These are phyloP conservation scores for Linum tenue DNA, from an alignment of 345 rosid genomes.

Conservation along the genomic window DNA sequence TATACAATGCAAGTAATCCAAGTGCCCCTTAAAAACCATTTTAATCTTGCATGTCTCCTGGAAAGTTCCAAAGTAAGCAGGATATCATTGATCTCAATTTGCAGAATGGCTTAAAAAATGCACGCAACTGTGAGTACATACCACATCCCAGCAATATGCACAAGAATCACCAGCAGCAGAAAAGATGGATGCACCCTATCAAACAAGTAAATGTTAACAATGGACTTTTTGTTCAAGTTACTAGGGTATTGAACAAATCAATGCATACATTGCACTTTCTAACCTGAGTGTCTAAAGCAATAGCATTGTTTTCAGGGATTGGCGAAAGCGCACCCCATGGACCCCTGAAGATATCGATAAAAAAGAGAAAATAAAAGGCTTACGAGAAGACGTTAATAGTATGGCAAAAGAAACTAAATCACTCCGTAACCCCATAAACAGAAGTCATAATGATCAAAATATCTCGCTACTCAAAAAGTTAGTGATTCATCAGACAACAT, in stretches of 20 bases:
- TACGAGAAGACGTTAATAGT: background rate
- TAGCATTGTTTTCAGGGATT: slow-evolving; percentile 80
- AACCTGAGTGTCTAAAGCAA: slow-evolving; percentile 68
- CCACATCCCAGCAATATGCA: slow-evolving; percentile 98
- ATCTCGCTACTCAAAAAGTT: background rate
- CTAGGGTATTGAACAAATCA: background rate
- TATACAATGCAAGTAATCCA: slow-evolving; percentile 75
- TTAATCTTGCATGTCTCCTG: slow-evolving; percentile 81
- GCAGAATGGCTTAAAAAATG: background rate
- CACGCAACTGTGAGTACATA: slow-evolving; percentile 37
- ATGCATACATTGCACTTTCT: background rate
- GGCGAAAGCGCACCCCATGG: slow-evolving; percentile 98
- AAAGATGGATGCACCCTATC: slow-evolving; percentile 62
- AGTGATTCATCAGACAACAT: background rate
- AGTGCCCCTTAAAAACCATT: slow-evolving; percentile 77
- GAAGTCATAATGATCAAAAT: background rate
- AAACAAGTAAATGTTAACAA: slow-evolving; percentile 15
- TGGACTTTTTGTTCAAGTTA: background rate
- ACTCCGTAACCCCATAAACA: background rate
- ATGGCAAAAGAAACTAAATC: background rate
- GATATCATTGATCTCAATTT: background rate
- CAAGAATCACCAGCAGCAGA: slow-evolving; percentile 92
- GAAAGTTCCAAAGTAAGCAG: slow-evolving; percentile 18
- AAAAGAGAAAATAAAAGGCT: background rate
- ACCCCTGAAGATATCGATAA: slow-evolving; percentile 44